Base-by-base conservation (phyloP, 805 yeast species). In the Candida maris region DNA sequence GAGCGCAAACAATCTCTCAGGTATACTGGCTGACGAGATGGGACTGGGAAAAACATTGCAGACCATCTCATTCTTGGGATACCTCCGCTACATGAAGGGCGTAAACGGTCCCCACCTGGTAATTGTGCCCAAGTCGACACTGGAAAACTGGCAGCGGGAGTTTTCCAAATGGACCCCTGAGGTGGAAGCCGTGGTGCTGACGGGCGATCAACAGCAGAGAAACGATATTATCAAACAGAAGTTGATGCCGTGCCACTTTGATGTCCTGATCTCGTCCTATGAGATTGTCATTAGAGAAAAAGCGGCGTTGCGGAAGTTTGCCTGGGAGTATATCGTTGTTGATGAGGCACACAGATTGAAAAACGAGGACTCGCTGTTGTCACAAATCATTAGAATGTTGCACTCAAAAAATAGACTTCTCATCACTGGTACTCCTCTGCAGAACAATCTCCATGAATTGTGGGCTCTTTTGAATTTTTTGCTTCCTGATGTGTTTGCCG, bases 271-370 rank as follows among this genome's bases (percentile, higher is more conserved):
- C 33, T 73, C 85, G 0, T 81, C 89, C 4, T 84, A 80, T 53
- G 93, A 84, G 56, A 81, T 83, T 43, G 84, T 84, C 19, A 83
- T 84, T 36, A 72, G 77, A 49, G 93, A 84, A 56, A 84, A 84
- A 53, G 61, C 87, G 0, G 61, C 77, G 2, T 72, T 84, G 51
- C 71, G 60, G 39, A 84, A 82, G 53, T 74, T 84, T 47, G 71
- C 70, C 40, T 84, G 93, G 91, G 77, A 80, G 52, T 84, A 84
- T 54, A 78, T 84, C 33, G 68, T 83, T 15, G 80, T 84, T 43
- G 94, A 84, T 59, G 94, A 84, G 61, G 93, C 91, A 3, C 94
- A 84, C 56, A 68, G 93, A 63, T 78, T 84, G 46, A 84, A 84
- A 51, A 84, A 84, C 55, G 93, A 84, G 51, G 84, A 80, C 51